Conservation (phyloP, 129 eudicot genomes). For the Heracleum sosnowskyi region DNA sequence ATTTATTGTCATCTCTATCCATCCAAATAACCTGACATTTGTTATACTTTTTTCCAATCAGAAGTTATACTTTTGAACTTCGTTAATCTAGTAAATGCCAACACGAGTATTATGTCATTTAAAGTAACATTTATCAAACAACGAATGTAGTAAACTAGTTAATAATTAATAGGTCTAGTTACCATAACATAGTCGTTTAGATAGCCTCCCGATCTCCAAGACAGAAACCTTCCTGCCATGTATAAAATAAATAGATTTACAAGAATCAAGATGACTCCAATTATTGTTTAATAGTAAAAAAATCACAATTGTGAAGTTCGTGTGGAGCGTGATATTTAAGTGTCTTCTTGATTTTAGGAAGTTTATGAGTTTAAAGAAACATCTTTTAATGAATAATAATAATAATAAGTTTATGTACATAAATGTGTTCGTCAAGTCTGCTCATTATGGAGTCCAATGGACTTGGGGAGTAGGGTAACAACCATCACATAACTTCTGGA, state of each 20-base stretch:
- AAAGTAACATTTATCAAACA: neutral
- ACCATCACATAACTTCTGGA: too few relatives aligned
- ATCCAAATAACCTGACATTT: neutral
- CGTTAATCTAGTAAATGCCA: neutral
- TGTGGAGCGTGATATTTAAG: neutral
- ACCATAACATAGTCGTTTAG: neutral
- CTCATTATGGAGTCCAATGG: too few relatives aligned
- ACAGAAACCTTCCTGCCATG: conserved; percentile 34
- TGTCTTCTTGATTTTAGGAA: neutral
- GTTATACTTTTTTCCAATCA: neutral
- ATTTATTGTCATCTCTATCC: neutral
- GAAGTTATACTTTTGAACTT: neutral
- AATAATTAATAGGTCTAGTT: neutral
- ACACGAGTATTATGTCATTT: neutral
- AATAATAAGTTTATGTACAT: too few relatives aligned
- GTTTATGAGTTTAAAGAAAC: neutral
- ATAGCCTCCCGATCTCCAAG: conserved; percentile 7
- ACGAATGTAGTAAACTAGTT: neutral
- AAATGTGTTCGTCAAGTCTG: too few relatives aligned
- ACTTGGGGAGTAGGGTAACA: too few relatives aligned
- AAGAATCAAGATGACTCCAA: neutral
- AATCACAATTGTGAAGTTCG: neutral
- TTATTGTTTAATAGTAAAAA: neutral
- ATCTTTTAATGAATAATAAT: too few relatives aligned
- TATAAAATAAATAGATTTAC: neutral